These are phyloP conservation scores for Ophiostoma populinum DNA, from an alignment of 2,329 filamentous ascomycete genomes.

Conservation along the genomic window DNA sequence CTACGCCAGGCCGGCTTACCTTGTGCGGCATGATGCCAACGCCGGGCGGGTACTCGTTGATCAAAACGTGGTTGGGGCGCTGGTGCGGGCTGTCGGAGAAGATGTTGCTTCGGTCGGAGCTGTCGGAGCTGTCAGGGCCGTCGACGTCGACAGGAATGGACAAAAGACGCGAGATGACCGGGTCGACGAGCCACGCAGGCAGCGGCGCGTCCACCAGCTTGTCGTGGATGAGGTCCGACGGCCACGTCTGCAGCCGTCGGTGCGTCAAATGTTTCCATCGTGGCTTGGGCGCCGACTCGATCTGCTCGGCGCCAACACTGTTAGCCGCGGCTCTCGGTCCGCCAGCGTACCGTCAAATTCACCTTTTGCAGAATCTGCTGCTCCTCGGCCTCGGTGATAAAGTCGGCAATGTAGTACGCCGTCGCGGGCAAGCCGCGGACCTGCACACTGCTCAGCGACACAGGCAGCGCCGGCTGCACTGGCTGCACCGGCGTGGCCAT, in stretches of 20 bases:
- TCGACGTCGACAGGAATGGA: slow-evolving; percentile 24
- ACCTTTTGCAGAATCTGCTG: slow-evolving; percentile 53
- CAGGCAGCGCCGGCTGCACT: slow-evolving; percentile 21
- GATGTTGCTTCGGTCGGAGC: slow-evolving; percentile 21
- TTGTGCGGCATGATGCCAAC: slow-evolving; percentile 97
- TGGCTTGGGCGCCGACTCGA: slow-evolving; percentile 48
- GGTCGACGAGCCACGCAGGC: slow-evolving; percentile 56
- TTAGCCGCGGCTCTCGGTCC: not conserved
- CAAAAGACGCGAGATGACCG: slow-evolving; percentile 45
- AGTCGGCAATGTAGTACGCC: slow-evolving; percentile 75
- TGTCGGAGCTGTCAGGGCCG: slow-evolving; percentile 7
- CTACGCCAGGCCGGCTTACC: slow-evolving; percentile 16
- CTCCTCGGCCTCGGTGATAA: slow-evolving; percentile 66
- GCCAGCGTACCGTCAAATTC: slow-evolving; percentile 3
- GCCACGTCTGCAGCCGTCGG: slow-evolving; percentile 80
- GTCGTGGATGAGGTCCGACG: slow-evolving; percentile 64
- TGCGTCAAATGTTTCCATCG: slow-evolving; percentile 81
- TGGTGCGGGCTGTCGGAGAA: slow-evolving; percentile 52
- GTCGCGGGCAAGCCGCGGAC: slow-evolving; percentile 40
- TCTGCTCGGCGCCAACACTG: slow-evolving; percentile 17
- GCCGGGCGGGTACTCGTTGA: slow-evolving; percentile 80
- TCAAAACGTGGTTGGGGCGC: slow-evolving; percentile 73
- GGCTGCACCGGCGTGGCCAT: too few relatives aligned
- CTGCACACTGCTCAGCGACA: slow-evolving; percentile 30
- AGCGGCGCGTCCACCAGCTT: slow-evolving; percentile 58